These are phyloP conservation scores for Yamadazyma dushanensis DNA, from an alignment of 1,139 yeast species.

Conservation along the genomic window DNA sequence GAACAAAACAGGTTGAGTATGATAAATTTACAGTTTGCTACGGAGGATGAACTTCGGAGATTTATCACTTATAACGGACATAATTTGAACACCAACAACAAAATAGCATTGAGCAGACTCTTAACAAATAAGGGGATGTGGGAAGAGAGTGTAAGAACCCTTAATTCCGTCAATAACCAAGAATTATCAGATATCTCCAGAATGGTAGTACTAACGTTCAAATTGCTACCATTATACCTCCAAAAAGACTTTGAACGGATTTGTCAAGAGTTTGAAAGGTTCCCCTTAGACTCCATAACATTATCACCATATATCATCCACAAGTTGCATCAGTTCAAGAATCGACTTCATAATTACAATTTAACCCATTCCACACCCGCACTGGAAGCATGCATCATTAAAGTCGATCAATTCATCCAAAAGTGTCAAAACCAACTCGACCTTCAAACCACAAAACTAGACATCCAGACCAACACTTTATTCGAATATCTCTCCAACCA, in stretches of 20 bases:
- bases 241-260: constrained; percentile 23
- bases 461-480: constrained; percentile 19
- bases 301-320: constrained; percentile 37
- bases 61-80: constrained; percentile 15
- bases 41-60: constrained; percentile 18
- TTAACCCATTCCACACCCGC: neutral
- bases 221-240: constrained; percentile 23
- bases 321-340: constrained; percentile 34
- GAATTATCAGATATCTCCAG: constrained; percentile 22
- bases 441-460: constrained; percentile 30
- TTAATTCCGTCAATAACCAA: constrained; percentile 21
- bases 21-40: constrained; percentile 17
- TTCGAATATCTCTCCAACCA: constrained; percentile 21
- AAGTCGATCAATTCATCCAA: constrained; percentile 25
- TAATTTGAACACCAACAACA: constrained; percentile 28
- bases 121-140: constrained; percentile 30
- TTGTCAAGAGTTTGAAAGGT: constrained; percentile 22
- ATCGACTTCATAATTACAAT: constrained; percentile 16
- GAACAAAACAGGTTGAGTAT: constrained; percentile 17
- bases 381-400: neutral
- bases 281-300: constrained; percentile 30
- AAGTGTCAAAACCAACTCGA: constrained; percentile 31
- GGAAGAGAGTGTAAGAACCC: constrained; percentile 24
- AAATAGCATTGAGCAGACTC: constrained; percentile 31
- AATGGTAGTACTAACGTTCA: constrained; percentile 25